phyloP scores from a whole-genome alignment of 257 asterid species.

The Datura wrightii region DNA sequence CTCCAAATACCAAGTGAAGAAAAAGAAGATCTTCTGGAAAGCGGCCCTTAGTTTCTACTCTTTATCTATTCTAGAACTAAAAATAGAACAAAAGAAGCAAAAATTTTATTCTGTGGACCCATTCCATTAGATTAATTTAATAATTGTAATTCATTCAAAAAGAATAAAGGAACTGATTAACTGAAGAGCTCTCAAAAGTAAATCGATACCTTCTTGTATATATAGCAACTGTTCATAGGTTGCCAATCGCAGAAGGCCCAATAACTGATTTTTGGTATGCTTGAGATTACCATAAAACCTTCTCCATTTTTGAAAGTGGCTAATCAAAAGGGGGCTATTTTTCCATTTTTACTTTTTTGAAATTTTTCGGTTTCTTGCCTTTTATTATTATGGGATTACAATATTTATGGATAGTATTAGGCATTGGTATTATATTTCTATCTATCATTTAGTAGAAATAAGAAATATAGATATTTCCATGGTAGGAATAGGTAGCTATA shows the following conservation, averaged over 20 bases:
- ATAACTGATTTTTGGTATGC: not conserved
- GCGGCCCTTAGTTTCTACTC: not conserved
- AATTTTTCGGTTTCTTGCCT: not conserved
- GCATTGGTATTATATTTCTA: not conserved
- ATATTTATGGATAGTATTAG: not conserved
- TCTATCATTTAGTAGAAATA: not conserved
- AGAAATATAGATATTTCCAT: not conserved
- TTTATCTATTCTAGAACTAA: not conserved
- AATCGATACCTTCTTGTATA: not conserved
- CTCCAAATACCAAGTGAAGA: not conserved
- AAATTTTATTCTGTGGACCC: not conserved
- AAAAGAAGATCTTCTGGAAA: not conserved
- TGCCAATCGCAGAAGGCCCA: not conserved
- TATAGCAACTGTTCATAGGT: not conserved
- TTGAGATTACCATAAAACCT: not conserved
- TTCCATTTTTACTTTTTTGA: not conserved
- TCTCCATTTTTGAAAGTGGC: not conserved
- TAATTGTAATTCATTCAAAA: not conserved
- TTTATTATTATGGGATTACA: not conserved
- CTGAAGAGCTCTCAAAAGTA: not conserved
- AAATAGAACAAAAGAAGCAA: not conserved
- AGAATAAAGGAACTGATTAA: not conserved
- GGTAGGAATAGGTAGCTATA: not conserved
- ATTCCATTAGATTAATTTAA: not conserved
- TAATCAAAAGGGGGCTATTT: not conserved